A percentile compares a stretch with the other conserved stretches of the same genome.
Conservation (phyloP, 1,284 basidiomycete species). For the Bjerkandera adusta region DNA sequence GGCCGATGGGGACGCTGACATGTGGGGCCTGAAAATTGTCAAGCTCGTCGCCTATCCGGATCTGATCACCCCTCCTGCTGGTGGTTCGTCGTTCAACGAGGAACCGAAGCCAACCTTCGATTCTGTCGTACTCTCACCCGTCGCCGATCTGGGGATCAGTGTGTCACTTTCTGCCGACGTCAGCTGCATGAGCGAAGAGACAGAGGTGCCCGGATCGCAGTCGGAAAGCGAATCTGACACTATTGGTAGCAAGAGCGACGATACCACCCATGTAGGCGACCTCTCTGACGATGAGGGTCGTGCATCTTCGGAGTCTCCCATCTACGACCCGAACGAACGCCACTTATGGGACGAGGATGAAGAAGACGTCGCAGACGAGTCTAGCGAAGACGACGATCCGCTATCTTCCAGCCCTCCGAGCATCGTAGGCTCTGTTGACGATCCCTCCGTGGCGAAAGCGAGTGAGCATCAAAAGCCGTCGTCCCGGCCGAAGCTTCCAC, state of each 20-base stretch:
- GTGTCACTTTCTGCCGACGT: neutral
- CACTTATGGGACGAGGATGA: slow-evolving; percentile 16
- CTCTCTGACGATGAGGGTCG: slow-evolving; percentile 22
- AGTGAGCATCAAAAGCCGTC: neutral
- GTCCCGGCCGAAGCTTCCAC: slow-evolving; percentile 4
- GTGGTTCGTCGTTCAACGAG: too few relatives aligned
- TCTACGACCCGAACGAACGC: slow-evolving; percentile 14
- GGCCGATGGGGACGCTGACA: slow-evolving; percentile 59
- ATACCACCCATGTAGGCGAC: slow-evolving; percentile 26
- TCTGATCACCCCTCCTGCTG: slow-evolving; percentile 41
- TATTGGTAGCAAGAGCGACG: slow-evolving; percentile 25
- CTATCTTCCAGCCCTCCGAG: neutral
- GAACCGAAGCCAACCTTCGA: neutral
- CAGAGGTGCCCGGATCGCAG: slow-evolving; percentile 9
- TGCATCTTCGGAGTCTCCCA: slow-evolving; percentile 18
- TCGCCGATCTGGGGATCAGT: slow-evolving; percentile 1
- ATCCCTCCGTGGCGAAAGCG: too few relatives aligned
- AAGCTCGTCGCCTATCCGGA: slow-evolving; percentile 75
- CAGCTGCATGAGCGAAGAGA: neutral
- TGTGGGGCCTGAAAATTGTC: slow-evolving; percentile 71
- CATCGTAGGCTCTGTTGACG: neutral
- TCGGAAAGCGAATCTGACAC: slow-evolving; percentile 19
- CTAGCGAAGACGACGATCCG: slow-evolving; percentile 19
- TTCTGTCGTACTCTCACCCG: neutral
- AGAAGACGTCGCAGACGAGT: slow-evolving; percentile 9